Percentiles rank a stretch among this genome's conserved stretches.
Conservation (phyloP, 441 rosid genomes). For the Euphorbia celastroides region DNA sequence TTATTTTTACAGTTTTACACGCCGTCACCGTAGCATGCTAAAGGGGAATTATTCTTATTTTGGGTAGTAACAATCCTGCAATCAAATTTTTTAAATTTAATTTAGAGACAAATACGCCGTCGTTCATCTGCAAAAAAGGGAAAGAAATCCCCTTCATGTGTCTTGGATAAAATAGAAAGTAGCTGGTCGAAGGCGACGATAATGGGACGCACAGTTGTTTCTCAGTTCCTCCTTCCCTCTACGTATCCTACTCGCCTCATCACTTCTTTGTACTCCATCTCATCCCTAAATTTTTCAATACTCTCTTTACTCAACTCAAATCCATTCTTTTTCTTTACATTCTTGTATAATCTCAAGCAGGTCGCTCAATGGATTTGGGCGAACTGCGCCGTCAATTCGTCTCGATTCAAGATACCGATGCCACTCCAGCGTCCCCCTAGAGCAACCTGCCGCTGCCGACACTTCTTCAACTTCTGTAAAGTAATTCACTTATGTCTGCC, state of each 20-base stretch:
- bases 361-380: conserved; percentile 16
- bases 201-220: conserved; percentile 42
- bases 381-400: conserved; percentile 12
- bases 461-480: conserved; percentile 42
- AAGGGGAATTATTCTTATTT: too few species aligned
- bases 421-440: conserved; percentile 39
- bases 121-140: too few species aligned
- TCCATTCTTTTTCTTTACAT: not conserved
- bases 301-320: not conserved
- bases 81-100: too few species aligned
- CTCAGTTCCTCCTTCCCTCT: conserved; percentile 52
- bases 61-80: too few species aligned
- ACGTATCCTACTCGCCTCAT: conserved; percentile 33
- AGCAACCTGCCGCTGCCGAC: conserved; percentile 35
- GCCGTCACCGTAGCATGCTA: too few species aligned
- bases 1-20: too few species aligned
- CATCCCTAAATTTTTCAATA: not conserved
- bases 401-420: conserved; percentile 27
- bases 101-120: too few species aligned
- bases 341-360: conserved; percentile 20
- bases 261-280: conserved; percentile 32
- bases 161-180: too few species aligned
- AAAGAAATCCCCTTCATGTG: too few species aligned
- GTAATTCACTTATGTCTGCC: conserved; percentile 22
- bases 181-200: not conserved